These are phyloP conservation scores for Ailanthus altissimus DNA, from an alignment of 345 rosid species.

Conservation along the genomic window DNA sequence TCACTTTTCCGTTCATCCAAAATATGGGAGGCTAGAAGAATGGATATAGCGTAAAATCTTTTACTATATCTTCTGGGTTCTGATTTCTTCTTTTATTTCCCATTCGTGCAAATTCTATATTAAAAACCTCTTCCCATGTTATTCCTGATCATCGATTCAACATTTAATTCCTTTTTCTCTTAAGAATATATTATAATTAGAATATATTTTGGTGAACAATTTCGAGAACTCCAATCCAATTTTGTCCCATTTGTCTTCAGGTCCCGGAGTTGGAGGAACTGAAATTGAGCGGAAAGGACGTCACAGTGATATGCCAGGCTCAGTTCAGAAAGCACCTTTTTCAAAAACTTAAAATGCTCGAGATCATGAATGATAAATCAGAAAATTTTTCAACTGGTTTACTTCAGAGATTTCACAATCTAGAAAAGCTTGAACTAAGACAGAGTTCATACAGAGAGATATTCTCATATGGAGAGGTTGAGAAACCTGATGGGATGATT, in stretches of 20 bases:
- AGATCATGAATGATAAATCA: background rate
- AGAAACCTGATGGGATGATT: background rate
- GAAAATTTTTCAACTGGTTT: background rate
- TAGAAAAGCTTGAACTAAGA: slow-evolving; percentile 8
- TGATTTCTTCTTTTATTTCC: no score
- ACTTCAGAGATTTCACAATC: background rate
- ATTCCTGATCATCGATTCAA: background rate
- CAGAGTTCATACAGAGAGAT: background rate
- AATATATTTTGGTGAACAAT: background rate
- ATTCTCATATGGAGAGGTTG: background rate
- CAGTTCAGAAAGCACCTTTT: background rate
- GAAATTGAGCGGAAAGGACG: no score
- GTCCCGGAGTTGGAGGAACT: background rate
- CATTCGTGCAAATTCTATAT: background rate
- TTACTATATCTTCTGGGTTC: background rate
- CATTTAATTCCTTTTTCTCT: background rate
- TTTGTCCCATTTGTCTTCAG: background rate
- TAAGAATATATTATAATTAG: background rate
- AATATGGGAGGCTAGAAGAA: background rate
- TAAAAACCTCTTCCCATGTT: background rate
- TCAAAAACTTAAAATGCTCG: background rate
- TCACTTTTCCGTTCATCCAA: background rate
- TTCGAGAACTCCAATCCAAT: background rate
- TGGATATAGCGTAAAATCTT: background rate
- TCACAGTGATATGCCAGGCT: no score